Percentiles rank a stretch among this genome's conserved stretches.
Conservation (phyloP, 768 basidiomycete species). For the Psilocybe subaeruginosa region DNA sequence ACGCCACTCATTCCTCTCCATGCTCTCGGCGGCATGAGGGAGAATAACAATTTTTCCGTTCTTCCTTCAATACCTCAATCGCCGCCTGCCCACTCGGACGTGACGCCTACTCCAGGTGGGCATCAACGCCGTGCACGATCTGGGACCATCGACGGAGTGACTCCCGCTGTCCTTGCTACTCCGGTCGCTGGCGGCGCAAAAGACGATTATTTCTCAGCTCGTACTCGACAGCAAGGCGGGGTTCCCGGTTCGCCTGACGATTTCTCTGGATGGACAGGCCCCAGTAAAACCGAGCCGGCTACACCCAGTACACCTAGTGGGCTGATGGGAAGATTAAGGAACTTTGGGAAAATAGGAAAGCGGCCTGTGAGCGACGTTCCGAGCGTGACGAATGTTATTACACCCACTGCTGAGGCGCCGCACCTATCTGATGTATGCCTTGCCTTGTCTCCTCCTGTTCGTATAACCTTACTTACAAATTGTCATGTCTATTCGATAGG, state of each 20-base stretch:
- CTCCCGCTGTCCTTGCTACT: background rate
- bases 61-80: slow-evolving; percentile 47
- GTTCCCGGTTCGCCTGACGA: slow-evolving; percentile 48
- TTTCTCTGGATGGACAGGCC: slow-evolving; percentile 48
- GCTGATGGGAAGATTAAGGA: slow-evolving; percentile 81
- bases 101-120: slow-evolving; percentile 18
- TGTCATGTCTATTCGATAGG: slow-evolving; percentile 12
- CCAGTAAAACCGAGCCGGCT: slow-evolving; percentile 35
- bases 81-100: slow-evolving; percentile 38
- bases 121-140: slow-evolving; percentile 39
- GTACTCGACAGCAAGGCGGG: slow-evolving; percentile 41
- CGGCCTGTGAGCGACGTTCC: slow-evolving; percentile 36
- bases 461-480: background rate
- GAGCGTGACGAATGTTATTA: slow-evolving; percentile 28
- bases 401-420: slow-evolving; percentile 29
- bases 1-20: slow-evolving; percentile 61
- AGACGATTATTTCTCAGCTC: slow-evolving; percentile 57
- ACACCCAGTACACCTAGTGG: slow-evolving; percentile 59
- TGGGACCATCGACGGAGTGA: slow-evolving; percentile 42
- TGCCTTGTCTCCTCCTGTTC: background rate
- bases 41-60: slow-evolving; percentile 22
- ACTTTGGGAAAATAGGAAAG: slow-evolving; percentile 57
- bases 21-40: slow-evolving; percentile 22
- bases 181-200: slow-evolving; percentile 15
- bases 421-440: slow-evolving; percentile 29